Evolutionary conservation across 2,329 filamentous ascomycete genomes (phyloP), one percentile per base, ranked within the genome.

Genomic region (Colletotrichum neosansevieriae): DNA sequence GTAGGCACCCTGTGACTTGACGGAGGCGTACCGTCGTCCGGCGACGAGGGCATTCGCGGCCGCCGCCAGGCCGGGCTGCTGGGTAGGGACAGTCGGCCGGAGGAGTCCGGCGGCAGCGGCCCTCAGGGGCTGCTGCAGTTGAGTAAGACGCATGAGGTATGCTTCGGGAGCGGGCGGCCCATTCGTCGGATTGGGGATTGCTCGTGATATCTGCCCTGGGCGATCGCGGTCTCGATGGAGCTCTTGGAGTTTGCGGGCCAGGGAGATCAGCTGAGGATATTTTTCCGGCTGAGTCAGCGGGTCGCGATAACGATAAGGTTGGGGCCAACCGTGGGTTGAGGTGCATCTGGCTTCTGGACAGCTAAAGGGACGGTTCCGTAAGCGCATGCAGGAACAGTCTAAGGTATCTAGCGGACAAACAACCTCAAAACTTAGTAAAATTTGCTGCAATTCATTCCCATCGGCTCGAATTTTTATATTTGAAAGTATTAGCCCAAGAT

Each of bases 1-100:
- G 80, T 91, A 90, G 58, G 87, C 86, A 79, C 89, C 89, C 81
- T 91, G 89, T 50, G 88, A 83, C 77, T 90, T 90, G 77, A 89
- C 86, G 24, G 86, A 82, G 71, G 87, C 87, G 74, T 85, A 81
- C 76, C 87, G 82, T 71, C 83, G 81, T 72, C 86, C 86, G 71
- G 84, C 79, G 10, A 84, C 82, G 60, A 79, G 76, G 58, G 78
- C 76, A 76, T 82, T 82, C 69, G 77, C 66, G 32, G 57, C 66
- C 74, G 73, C 61, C 74, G 73, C 45, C 72, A 73, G 63, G 54
- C 66, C 34, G 44, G 45, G 51, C 56, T 38, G 67, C 38, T n/a
- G 65, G 51, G 50, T 67, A 21, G 50, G 47, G 32, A 40, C 44
- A 29, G 66, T 59, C 51, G 72, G 63, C 53, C 72, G 70, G 45